A percentile compares a stretch with the other conserved stretches of the same genome.
Evolutionary conservation across 768 basidiomycete genomes (phyloP).

Genomic region (Pisolithus orientalis): DNA sequence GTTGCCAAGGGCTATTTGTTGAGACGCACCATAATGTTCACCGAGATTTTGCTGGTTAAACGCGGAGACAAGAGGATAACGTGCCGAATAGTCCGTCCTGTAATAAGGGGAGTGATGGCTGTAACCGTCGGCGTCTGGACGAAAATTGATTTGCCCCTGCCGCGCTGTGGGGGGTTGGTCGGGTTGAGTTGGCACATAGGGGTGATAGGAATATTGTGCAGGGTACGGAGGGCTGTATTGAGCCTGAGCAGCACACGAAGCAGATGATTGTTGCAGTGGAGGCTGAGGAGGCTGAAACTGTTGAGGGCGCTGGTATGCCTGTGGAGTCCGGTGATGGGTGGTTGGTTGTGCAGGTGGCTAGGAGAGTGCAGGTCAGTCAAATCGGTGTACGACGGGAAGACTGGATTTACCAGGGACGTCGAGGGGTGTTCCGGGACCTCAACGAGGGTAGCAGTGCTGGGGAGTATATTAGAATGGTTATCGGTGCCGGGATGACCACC

Average conservation of each 20-base stretch:
- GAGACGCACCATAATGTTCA: background rate
- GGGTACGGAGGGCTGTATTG: background rate
- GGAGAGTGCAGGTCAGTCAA: no score
- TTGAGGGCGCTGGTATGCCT: background rate
- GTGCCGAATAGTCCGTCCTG: background rate
- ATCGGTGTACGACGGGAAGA: background rate
- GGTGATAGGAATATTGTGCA: background rate
- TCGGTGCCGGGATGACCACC: constrained; percentile 4
- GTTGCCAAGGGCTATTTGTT: background rate
- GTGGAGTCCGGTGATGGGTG: no score
- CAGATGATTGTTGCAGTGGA: background rate
- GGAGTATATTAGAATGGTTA: constrained; percentile 17
- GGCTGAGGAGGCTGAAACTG: background rate
- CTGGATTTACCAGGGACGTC: constrained; percentile 10
- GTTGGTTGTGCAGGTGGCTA: no score
- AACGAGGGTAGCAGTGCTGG: constrained; percentile 30
- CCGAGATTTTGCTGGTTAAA: background rate
- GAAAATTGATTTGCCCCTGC: background rate
- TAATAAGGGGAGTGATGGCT: background rate
- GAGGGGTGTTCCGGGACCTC: constrained; percentile 21
- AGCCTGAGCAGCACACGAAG: background rate
- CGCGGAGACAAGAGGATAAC: background rate
- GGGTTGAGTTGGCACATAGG: no score
- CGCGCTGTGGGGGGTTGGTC: no score
- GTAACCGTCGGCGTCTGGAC: background rate